Conservation (phyloP, 2,329 filamentous ascomycete genomes). For the Phialocephala subalpina region DNA sequence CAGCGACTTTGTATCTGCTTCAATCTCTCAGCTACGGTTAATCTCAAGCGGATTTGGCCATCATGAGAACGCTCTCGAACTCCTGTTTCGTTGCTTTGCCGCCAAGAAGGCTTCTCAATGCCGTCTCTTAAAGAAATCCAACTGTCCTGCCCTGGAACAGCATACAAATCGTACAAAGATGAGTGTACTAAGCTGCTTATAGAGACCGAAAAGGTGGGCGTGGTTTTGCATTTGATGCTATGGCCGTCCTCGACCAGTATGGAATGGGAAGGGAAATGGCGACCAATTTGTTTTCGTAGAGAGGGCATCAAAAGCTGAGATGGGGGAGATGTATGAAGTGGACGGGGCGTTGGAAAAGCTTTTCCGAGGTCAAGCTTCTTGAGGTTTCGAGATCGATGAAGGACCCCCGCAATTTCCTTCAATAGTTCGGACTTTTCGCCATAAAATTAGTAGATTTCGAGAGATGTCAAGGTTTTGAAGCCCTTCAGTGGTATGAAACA, state of each 20-base stretch:
- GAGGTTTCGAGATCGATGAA: no score
- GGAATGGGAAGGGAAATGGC: background rate
- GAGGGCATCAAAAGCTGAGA: no score
- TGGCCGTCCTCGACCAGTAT: background rate
- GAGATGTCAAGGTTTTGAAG: no score
- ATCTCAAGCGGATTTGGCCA: constrained; percentile 20
- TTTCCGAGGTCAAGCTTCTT: no score
- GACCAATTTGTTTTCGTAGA: no score
- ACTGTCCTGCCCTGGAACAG: constrained; percentile 20
- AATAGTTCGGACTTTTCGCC: no score
- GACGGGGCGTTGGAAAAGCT: no score
- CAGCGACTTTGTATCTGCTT: constrained; percentile 24
- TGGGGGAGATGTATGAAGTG: no score
- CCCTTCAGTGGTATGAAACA: no score
- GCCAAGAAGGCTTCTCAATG: constrained; percentile 21
- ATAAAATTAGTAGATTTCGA: no score
- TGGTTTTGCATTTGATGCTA: background rate
- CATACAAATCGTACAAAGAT: constrained; percentile 14
- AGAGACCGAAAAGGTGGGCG: background rate
- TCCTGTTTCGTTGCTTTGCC: constrained; percentile 20
- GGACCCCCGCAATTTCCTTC: no score
- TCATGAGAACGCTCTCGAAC: constrained; percentile 24
- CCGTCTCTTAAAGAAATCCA: constrained; percentile 25
- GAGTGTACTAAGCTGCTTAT: constrained; percentile 3
- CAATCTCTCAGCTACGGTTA: constrained; percentile 25